A percentile compares a stretch with the other conserved stretches of the same genome.
Conservation (phyloP, 2,329 filamentous ascomycete species). For the Hypoxylon sp. region DNA sequence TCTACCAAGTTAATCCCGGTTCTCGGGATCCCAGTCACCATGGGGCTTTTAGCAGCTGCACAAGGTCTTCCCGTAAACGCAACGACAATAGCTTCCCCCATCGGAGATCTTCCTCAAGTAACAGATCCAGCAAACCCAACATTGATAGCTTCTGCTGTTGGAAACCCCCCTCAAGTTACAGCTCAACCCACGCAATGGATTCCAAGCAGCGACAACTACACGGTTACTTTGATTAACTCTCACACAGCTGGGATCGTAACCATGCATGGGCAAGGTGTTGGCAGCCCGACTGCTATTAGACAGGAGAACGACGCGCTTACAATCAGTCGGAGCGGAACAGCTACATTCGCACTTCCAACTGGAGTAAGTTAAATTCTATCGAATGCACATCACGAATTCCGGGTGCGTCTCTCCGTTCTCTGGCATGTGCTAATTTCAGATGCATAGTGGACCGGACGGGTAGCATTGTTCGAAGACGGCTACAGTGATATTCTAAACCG, state of each 20-base stretch:
- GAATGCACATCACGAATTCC: not conserved
- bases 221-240: conserved; percentile 46
- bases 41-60: not conserved
- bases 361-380: conserved; percentile 36
- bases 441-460: conserved; percentile 46
- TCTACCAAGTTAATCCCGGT: not conserved
- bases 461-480: conserved; percentile 42
- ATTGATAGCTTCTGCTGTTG: not conserved
- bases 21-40: not conserved
- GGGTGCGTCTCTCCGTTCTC: not conserved
- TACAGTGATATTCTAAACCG: conserved; percentile 33
- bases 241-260: conserved; percentile 46
- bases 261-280: conserved; percentile 27
- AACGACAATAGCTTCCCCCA: not conserved
- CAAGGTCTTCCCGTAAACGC: not conserved
- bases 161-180: not conserved
- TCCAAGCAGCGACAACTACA: conserved; percentile 24
- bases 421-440: conserved; percentile 10
- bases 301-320: conserved; percentile 10
- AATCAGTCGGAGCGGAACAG: conserved; percentile 26
- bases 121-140: not conserved
- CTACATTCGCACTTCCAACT: conserved; percentile 40
- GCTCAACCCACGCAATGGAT: not conserved
- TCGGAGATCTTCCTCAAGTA: not conserved
- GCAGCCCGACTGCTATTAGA: conserved; percentile 30